Evolutionary conservation across 2,329 filamentous ascomycete species (phyloP).

Genomic region (Cercospora canescens): DNA sequence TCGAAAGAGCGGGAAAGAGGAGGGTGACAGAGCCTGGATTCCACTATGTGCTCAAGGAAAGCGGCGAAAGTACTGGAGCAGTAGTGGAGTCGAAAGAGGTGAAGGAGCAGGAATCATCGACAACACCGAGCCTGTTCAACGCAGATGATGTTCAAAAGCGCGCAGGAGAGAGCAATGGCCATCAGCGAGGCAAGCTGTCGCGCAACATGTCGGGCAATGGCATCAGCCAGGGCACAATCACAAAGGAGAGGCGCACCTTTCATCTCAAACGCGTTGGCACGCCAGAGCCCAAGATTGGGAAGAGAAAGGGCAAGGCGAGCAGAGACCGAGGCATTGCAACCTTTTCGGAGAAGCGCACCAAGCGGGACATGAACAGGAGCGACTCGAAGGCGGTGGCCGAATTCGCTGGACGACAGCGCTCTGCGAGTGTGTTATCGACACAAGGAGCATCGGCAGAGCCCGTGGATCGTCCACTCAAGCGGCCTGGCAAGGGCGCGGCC

Average conservation of each 20-base stretch:
- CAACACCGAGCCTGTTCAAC: conserved; percentile 9
- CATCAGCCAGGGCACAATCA: conserved; percentile 7
- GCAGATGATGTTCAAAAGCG: conserved; percentile 8
- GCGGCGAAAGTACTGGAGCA: neutral
- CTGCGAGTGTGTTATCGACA: conserved; percentile 8
- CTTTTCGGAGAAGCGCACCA: conserved; percentile 28
- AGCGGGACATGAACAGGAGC: conserved; percentile 17
- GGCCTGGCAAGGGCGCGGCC: conserved; percentile 27
- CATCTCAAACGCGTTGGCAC: conserved; percentile 25
- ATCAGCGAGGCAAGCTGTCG: conserved; percentile 9
- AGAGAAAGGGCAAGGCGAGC: conserved; percentile 21
- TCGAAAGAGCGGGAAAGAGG: conserved; percentile 30
- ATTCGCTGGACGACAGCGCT: conserved; percentile 8
- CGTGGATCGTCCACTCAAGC: conserved; percentile 20
- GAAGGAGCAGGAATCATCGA: conserved; percentile 3
- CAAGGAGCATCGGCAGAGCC: neutral
- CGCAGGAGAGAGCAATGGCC: neutral
- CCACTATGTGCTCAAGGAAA: conserved; percentile 23
- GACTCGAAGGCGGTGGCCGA: conserved; percentile 11
- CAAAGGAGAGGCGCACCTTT: conserved; percentile 24
- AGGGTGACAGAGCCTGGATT: conserved; percentile 14
- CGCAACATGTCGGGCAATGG: conserved; percentile 18
- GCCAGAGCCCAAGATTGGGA: conserved; percentile 16
- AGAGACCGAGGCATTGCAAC: conserved; percentile 29
- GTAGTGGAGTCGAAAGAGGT: conserved; percentile 9